Evolutionary conservation across 805 yeast genomes (phyloP).

Genomic region (Kurtzmaniella fragi): DNA sequence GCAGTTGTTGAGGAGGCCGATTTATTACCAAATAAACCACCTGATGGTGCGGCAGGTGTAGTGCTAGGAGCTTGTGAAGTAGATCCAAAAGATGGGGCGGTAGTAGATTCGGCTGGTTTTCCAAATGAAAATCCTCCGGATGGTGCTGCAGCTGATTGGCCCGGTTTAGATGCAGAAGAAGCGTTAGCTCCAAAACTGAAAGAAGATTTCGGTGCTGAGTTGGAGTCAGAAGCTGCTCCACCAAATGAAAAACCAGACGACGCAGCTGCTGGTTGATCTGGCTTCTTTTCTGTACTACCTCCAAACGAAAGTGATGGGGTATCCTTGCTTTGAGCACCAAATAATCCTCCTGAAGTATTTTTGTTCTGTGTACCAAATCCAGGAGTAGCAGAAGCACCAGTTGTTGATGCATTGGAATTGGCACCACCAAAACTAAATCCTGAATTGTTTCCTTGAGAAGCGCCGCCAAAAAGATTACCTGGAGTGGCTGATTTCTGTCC

Average conservation of each 20-base stretch:
- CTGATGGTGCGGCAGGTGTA: slow-evolving; percentile 5
- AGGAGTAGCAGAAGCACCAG: slow-evolving; percentile 3
- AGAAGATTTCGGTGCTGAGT: not conserved
- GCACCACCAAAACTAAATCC: slow-evolving; percentile 1
- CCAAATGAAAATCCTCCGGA: slow-evolving; percentile 6
- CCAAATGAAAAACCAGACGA: not conserved
- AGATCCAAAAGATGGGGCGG: not conserved
- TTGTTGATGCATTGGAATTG: not conserved
- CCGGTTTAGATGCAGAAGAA: slow-evolving; percentile 1
- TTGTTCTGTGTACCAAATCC: slow-evolving; percentile 2
- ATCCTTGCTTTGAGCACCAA: slow-evolving; percentile 7
- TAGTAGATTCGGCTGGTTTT: not conserved
- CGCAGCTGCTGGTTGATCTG: not conserved
- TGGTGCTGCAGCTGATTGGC: not conserved
- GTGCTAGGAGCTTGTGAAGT: slow-evolving; percentile 3
- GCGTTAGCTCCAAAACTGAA: slow-evolving; percentile 6
- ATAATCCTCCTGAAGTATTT: slow-evolving; percentile 14
- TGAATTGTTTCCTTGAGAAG: not conserved
- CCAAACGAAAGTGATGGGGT: slow-evolving; percentile 5
- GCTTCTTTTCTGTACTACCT: slow-evolving; percentile 2
- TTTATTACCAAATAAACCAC: slow-evolving; percentile 14
- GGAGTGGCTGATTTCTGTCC: slow-evolving; percentile 2
- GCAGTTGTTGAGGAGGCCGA: slow-evolving; percentile 6
- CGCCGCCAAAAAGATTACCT: not conserved
- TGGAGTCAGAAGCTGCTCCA: slow-evolving; percentile 2